These are phyloP conservation scores for Pichia cactophila DNA, from an alignment of 1,139 yeast species.

Conservation along the genomic window DNA sequence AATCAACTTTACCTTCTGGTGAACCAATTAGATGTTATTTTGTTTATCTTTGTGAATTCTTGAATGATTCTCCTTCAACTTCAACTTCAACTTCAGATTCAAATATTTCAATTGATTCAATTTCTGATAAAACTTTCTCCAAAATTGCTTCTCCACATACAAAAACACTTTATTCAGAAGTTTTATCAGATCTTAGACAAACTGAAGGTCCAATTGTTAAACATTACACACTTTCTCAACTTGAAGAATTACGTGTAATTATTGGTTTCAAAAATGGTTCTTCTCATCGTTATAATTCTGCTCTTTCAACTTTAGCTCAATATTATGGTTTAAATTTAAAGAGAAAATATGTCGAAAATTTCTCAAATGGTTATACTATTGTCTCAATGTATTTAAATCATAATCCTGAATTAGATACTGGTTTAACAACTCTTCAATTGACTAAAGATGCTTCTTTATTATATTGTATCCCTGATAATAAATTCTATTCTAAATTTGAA, in stretches of 20 bases:
- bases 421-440: conserved; percentile 80
- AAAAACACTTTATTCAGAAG: conserved; percentile 63
- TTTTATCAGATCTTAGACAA: conserved; percentile 60
- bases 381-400: conserved; percentile 78
- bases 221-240: conserved; percentile 72
- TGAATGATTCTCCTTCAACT: conserved; percentile 23
- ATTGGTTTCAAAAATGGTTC: conserved; percentile 84
- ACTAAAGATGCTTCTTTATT: conserved; percentile 90
- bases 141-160: conserved; percentile 78
- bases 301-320: conserved; percentile 79
- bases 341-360: conserved; percentile 90
- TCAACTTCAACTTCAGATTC: conserved; percentile 19
- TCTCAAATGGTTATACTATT: conserved; percentile 79
- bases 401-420: conserved; percentile 37
- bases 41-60: conserved; percentile 70
- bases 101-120: conserved; percentile 44
- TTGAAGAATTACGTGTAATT: conserved; percentile 75
- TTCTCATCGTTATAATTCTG: conserved; percentile 82
- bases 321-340: conserved; percentile 83
- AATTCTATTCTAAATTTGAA: conserved; percentile 69
- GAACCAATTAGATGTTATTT: conserved; percentile 55
- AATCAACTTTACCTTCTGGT: conserved; percentile 47
- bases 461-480: conserved; percentile 84
- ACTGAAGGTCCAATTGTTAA: conserved; percentile 93
- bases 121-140: conserved; percentile 75